Base-by-base conservation (phyloP, 805 yeast species). In the Isabelozyma gotoi region DNA sequence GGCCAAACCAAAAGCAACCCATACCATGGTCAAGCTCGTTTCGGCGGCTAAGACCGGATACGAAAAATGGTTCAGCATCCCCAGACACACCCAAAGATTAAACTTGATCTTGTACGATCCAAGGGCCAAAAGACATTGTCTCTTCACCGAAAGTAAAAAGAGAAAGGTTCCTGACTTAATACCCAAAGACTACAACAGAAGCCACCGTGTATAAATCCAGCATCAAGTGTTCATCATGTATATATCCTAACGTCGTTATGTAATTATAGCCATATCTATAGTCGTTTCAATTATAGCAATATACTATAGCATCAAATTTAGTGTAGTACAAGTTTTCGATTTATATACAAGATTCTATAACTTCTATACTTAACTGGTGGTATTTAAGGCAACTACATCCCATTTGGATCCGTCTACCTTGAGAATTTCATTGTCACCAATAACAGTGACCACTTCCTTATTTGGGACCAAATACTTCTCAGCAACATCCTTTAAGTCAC, bases 11-110 rank as follows among this genome's bases (percentile, higher is more conserved):
- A 88, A 88, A 67, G 76, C 87, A 19, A 82, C 90, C 58, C 82
- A 82, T 53, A 85, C 96, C 3, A 82, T 91, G 59, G 85, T 92
- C 45, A 88, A 89, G 65, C 77, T 92, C 49, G 73, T 91, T 2
- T 92, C 98, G 1, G 77, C 94, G 2, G 98, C 97, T 14, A 80
- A 85, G 54, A 91, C 98, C 1, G 98, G 98, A 1, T 88, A 76
- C 65, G 81, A 82, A 61, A 82, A 95, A 60, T 84, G 90, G 62
- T 80, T 90, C 51, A 73, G 82, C 40, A 80, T 91, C 38, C 94
- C 90, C 39, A 84, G 97, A 71, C 82, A 87, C 42, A 82, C 95
- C 3, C 87, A 88, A 39, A 73, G 80, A 44, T 82, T 92, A 49
- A 82, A 81, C 38, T 94, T 89, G 59, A 84, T 91, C 24, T 79